Evolutionary conservation across 768 basidiomycete genomes (phyloP).

Genomic region (Boletus rex-veris): DNA sequence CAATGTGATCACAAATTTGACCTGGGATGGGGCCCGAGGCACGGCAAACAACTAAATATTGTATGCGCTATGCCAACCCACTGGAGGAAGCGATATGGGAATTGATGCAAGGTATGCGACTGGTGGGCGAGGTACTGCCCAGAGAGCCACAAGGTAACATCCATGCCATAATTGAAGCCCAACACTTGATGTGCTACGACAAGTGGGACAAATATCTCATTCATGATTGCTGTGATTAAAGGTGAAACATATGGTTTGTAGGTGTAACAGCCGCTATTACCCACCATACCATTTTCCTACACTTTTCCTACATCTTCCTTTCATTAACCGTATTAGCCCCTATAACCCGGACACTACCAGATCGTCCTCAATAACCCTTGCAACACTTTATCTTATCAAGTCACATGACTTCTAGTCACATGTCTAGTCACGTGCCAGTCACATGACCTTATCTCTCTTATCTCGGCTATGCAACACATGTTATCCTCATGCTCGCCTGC

Average conservation of each 20-base stretch:
- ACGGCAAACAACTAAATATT: constrained; percentile 81
- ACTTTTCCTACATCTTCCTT: no score
- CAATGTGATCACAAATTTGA: constrained; percentile 69
- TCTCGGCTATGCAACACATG: no score
- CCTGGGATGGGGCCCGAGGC: constrained; percentile 75
- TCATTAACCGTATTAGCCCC: no score
- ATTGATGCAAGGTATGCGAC: constrained; percentile 87
- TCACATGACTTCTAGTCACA: no score
- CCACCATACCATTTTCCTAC: no score
- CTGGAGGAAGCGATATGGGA: constrained; percentile 91
- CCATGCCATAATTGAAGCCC: constrained; percentile 69
- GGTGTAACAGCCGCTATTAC: constrained; percentile 84
- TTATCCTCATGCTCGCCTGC: no score
- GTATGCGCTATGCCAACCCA: constrained; percentile 91
- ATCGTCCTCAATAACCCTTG: no score
- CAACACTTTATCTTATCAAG: no score
- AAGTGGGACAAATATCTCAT: constrained; percentile 68
- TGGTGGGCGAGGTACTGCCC: constrained; percentile 68
- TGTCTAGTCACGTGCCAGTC: no score
- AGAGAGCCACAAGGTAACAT: constrained; percentile 81
- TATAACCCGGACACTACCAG: no score
- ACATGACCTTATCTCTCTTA: no score
- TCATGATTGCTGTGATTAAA: constrained; percentile 62
- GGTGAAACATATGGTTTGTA: constrained; percentile 83
- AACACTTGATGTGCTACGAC: constrained; percentile 52